Percentiles rank a stretch among this genome's conserved stretches.
These are phyloP conservation scores for Penicillium sp. DNA, from an alignment of 2,329 filamentous ascomycete genomes.

Conservation along the genomic window DNA sequence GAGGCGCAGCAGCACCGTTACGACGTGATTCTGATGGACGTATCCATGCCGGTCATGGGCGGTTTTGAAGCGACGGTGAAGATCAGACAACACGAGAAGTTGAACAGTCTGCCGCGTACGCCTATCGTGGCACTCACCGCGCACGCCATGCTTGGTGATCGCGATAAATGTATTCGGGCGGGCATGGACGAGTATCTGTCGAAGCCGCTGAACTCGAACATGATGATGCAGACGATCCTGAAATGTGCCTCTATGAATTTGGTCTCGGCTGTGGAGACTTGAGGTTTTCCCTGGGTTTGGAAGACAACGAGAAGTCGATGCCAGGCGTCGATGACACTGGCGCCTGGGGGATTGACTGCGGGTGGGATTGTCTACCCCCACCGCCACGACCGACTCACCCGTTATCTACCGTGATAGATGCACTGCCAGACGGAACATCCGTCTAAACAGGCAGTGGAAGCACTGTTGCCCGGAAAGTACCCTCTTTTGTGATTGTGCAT, in stretches of 20 bases:
- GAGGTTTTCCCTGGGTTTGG: background rate
- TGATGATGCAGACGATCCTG: slow-evolving; percentile 62
- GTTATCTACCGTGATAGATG: background rate
- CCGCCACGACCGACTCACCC: background rate
- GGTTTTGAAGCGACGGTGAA: slow-evolving; percentile 92
- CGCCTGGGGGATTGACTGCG: background rate
- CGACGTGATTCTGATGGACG: slow-evolving; percentile 94
- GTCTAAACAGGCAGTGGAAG: background rate
- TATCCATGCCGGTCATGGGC: slow-evolving; percentile 97
- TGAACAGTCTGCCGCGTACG: slow-evolving; percentile 71
- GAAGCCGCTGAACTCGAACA: slow-evolving; percentile 87
- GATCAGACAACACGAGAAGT: slow-evolving; percentile 86
- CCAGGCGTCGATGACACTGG: background rate
- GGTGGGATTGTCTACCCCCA: background rate
- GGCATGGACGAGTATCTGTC: slow-evolving; percentile 98
- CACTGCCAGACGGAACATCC: background rate
- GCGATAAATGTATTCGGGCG: slow-evolving; percentile 91
- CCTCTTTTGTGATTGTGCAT: background rate
- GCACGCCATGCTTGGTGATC: slow-evolving; percentile 93
- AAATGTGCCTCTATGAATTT: slow-evolving; percentile 23
- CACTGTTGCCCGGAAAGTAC: no score
- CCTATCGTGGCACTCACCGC: slow-evolving; percentile 92
- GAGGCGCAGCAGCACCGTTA: slow-evolving; percentile 84
- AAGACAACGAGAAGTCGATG: background rate
- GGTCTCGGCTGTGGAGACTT: slow-evolving; percentile 5